Evolutionary conservation across 805 yeast genomes (phyloP), one percentile per base, ranked within the genome.

Genomic region (Spencermartinsiella europaea): DNA sequence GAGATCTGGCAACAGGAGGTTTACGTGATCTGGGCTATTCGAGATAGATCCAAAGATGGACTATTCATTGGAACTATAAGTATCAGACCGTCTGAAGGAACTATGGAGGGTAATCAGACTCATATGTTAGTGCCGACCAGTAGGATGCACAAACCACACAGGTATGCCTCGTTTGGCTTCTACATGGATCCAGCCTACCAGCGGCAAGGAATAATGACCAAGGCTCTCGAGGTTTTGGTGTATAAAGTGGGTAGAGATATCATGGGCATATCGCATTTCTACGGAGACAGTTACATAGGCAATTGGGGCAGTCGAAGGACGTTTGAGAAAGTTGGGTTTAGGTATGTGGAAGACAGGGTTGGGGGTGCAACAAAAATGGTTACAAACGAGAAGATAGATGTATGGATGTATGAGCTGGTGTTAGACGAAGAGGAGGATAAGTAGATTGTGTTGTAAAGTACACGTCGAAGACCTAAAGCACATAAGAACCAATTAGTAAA

Each of bases 321-420:
- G 3, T 47, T 55, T 43, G 54, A 53, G 34, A 55, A 51, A 27
- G 21, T 16, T 21, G 58, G 58, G 2, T 55, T 55, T 44, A 38
- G 34, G 21, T 35, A 46, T n/a, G 45, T 37, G 3, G 16, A 42
- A 34, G 44, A 35, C 12, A 46, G 20, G 17, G 46, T 47, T 40
- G 40, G 42, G 4, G 49, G 51, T 5, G 47, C 47, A 5, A 33
- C 22, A 10, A 50, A 50, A 25, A 25, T 25, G 31, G 12, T 25
- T 12, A 25, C 10, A 7, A 12, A 25, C 31, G 31, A 25, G 31
- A 7, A 7, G 7, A 25, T 25, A 25, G 31, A 25, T 25, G 31
- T 25, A 12, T 25, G 31, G 31, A 7, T 25, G 12, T 25, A 25
- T 12, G 31, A 25, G 31, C 31, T 25, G 12, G 31, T 25, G 12